Evolutionary conservation across 768 basidiomycete species (phyloP).

Genomic region (Candolleomyces efflorescens): DNA sequence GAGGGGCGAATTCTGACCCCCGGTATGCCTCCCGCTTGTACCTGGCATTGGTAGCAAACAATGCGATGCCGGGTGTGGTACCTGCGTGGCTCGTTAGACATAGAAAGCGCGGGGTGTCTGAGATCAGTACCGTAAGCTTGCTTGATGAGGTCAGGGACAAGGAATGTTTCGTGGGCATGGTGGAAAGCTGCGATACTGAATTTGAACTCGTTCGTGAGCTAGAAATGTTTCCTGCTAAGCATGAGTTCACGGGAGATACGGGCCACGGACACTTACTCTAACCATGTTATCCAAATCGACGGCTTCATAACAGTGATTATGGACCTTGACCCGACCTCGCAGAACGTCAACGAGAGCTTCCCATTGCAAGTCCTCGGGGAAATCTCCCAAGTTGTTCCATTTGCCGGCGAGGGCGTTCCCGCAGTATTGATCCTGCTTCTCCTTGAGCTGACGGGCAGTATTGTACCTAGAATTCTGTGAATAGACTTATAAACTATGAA

Average conservation of each 20-base stretch:
- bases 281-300: constrained; percentile 70
- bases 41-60: constrained; percentile 57
- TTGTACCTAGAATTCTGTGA: constrained; percentile 45
- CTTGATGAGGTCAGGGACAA: constrained; percentile 81
- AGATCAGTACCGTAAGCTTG: constrained; percentile 50
- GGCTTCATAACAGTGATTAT: constrained; percentile 56
- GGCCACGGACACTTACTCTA: constrained; percentile 33
- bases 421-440: constrained; percentile 63
- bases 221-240: neutral
- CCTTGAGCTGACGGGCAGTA: constrained; percentile 57
- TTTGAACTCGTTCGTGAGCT: constrained; percentile 62
- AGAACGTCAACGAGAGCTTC: constrained; percentile 76
- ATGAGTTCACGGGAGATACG: neutral
- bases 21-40: constrained; percentile 80
- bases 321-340: constrained; percentile 70
- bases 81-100: constrained; percentile 32
- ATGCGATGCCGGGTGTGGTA: constrained; percentile 59
- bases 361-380: constrained; percentile 68
- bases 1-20: constrained; percentile 74
- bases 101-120: neutral
- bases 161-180: constrained; percentile 76
- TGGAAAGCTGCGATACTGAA: constrained; percentile 75
- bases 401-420: constrained; percentile 41
- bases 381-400: constrained; percentile 47
- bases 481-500: constrained; percentile 12